A percentile compares a stretch with the other conserved stretches of the same genome.
Evolutionary conservation across 768 basidiomycete genomes (phyloP).

Genomic region (Agaricus subrufescens): DNA sequence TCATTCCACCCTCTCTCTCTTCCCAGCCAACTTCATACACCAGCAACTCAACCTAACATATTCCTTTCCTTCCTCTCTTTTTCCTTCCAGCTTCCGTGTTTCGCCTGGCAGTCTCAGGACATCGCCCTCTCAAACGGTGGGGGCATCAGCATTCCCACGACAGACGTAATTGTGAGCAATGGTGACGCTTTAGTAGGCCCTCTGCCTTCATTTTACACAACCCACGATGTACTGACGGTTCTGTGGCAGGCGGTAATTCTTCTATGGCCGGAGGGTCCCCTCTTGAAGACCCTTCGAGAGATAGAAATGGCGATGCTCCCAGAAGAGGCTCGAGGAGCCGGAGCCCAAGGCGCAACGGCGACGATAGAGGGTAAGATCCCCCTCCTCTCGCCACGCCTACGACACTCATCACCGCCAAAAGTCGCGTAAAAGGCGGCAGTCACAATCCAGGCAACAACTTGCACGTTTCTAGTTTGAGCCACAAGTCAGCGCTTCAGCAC

Average conservation of each 20-base stretch:
- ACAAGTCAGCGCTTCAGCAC: conserved; percentile 51
- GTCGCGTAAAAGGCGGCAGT: conserved; percentile 42
- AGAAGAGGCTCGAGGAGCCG: conserved; percentile 75
- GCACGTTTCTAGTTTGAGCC: conserved; percentile 55
- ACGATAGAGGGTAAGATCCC: conserved; percentile 40
- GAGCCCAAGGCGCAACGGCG: conserved; percentile 55
- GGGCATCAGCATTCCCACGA: conserved; percentile 69
- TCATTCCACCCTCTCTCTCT: not conserved
- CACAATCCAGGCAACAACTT: conserved; percentile 68
- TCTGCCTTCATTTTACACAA: not conserved
- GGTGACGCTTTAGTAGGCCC: conserved; percentile 35
- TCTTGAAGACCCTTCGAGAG: conserved; percentile 37
- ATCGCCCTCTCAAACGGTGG: conserved; percentile 56
- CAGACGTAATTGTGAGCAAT: conserved; percentile 37
- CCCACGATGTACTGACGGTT: not conserved
- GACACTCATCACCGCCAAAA: conserved; percentile 13
- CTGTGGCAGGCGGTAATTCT: not conserved
- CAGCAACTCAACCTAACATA: not conserved
- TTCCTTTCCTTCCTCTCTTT: conserved; percentile 15
- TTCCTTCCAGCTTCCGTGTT: conserved; percentile 14
- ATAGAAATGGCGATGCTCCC: conserved; percentile 45
- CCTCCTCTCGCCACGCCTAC: conserved; percentile 2
- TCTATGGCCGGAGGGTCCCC: conserved; percentile 37
- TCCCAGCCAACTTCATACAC: not conserved
- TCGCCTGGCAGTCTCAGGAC: conserved; percentile 74